Base-by-base conservation (phyloP, 108 stramenopile species). In the Pelagomonas calceolata region DNA sequence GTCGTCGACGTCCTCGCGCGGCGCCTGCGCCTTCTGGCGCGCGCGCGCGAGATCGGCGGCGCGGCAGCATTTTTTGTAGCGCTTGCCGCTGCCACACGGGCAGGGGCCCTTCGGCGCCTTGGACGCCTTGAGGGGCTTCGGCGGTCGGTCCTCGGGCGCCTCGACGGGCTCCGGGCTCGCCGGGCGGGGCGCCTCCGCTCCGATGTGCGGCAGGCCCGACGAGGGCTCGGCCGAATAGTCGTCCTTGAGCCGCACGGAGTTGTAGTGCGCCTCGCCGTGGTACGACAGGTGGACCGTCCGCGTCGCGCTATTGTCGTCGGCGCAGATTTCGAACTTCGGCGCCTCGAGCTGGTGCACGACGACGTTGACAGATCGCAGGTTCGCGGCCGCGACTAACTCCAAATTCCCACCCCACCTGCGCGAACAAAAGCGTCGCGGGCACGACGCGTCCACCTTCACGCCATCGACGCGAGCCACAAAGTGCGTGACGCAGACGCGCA, bases 361-460 rank as follows among this genome's bases (percentile, higher is more conserved):
- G 63, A 32, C 73, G 26, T 34, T 30, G 36, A 36, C 12, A 37
- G 74, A 73, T 43, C 32, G 76, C 4, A 78, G 68, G 66, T 77
- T 72, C 68, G 72, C 72, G 1, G 78, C 75, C 30, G 78, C 78
- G 33, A 74, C 70, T 5, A 78, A 76, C 35, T 78, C 78, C 73
- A 73, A 76, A 37, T 78, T 72, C 26, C 78, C 78, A 21, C 78
- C 78, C 78, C 78, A 78, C n/a, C n/a, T n/a, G n/a, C n/a, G n/a
- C n/a, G n/a, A n/a, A n/a, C n/a, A n/a, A n/a, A n/a, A n/a, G n/a
- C n/a, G n/a, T n/a, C n/a, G n/a, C n/a, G n/a, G n/a, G n/a, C n/a
- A n/a, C n/a, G n/a, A n/a, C n/a, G n/a, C n/a, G n/a, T n/a, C n/a
- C n/a, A n/a, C n/a, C n/a, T n/a, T n/a, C n/a, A n/a, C n/a, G n/a